Base-by-base conservation (phyloP, 2,329 filamentous ascomycete species). In the Fusarium hainanense region DNA sequence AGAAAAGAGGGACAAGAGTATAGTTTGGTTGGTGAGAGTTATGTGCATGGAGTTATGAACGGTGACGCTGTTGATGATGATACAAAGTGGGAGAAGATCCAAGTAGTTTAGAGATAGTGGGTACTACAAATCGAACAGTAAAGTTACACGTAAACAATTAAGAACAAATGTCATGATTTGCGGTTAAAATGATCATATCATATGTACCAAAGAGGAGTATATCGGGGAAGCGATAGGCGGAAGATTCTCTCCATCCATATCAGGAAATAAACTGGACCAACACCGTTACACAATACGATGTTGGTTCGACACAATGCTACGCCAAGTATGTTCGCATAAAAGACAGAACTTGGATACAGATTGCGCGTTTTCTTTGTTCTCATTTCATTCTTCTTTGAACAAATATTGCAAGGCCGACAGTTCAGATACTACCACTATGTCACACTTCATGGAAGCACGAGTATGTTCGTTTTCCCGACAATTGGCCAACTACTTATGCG, bases 21-120 rank as follows among this genome's bases (percentile, higher is more conserved):
- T 18, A 7, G 1, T 10, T 6, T 64, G 2, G 2, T 58, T 16
- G 44, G 61, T 0, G 61, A 64, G 4, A 2, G 23, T 1, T 64
- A 64, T 4, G n/a, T 63, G 0, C 61, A 64, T 2, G 61, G 61
- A 0, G 30, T 14, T 7, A 64, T 64, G 59, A 30, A 46, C 4
- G 59, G 61, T 18, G 59, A 64, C 1, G 23, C 59, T 1, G 11
- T 64, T 2, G 41, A n/a, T 20, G 37, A 58, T 16, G 13, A 46
- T 14, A 6, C 11, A 0, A 10, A 7, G 1, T 64, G 59, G 59
- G 18, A 58, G 2, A 41, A 28, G 0, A 32, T 50, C 6, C 20
- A 44, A 16, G 25, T 64, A 18, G 37, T 49, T 1, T 64, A 25
- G 6, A 34, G 28, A 23, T 10, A 34, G 32, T 34, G 32, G 8